Evolutionary conservation across 306 rosid species (phyloP).

Genomic region (Acacia acuminata): DNA sequence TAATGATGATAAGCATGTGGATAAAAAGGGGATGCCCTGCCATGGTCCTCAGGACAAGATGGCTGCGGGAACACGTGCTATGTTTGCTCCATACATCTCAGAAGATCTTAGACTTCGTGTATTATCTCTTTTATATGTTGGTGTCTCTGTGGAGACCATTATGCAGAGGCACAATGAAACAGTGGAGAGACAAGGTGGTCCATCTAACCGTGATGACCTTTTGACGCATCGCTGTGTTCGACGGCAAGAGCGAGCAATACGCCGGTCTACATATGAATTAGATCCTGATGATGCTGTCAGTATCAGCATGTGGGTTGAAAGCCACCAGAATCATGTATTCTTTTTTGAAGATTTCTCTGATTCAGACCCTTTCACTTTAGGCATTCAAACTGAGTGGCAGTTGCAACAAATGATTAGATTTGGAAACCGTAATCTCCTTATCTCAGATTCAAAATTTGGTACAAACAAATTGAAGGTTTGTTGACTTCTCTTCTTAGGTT

Average conservation of each 20-base stretch:
- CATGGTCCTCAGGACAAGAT: constrained; percentile 91
- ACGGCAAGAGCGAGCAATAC: constrained; percentile 87
- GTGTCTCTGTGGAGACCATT: constrained; percentile 94
- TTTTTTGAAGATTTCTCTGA: constrained; percentile 82
- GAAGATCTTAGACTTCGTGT: constrained; percentile 89
- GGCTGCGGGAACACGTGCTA: constrained; percentile 85
- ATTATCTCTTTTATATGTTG: constrained; percentile 73
- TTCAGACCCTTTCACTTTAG: constrained; percentile 69
- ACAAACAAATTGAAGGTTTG: constrained; percentile 88
- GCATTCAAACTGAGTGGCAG: constrained; percentile 97
- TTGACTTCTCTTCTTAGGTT: constrained; percentile 20
- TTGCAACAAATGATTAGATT: constrained; percentile 90
- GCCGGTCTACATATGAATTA: constrained; percentile 75
- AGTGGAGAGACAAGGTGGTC: constrained; percentile 90
- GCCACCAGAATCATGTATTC: constrained; percentile 73
- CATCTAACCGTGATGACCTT: constrained; percentile 89
- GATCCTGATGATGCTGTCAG: constrained; percentile 81
- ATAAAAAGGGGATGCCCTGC: constrained; percentile 83
- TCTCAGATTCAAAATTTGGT: constrained; percentile 91
- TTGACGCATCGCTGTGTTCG: constrained; percentile 84
- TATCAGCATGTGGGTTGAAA: constrained; percentile 77
- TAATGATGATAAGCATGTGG: constrained; percentile 83
- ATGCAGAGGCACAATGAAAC: constrained; percentile 93
- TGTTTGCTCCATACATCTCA: constrained; percentile 93
- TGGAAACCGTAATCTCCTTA: constrained; percentile 77